A percentile compares a stretch with the other conserved stretches of the same genome.
These are phyloP conservation scores for Podospora pseudopauciseta DNA, from an alignment of 495 filamentous ascomycete species.

Conservation along the genomic window DNA sequence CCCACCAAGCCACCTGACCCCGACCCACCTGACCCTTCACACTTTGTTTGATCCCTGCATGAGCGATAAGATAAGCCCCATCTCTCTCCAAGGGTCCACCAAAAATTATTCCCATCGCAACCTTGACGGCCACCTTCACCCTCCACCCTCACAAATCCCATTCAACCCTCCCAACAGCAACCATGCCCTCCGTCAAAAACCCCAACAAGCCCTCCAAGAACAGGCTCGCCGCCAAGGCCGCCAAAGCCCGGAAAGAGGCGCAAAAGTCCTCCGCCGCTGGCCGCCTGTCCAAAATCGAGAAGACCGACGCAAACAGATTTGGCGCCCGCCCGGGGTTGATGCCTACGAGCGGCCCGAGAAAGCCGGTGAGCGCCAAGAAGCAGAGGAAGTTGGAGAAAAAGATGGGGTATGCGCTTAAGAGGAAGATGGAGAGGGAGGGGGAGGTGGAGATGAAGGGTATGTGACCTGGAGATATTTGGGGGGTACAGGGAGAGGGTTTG, in stretches of 20 bases:
- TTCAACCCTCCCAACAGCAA: conserved; percentile 3
- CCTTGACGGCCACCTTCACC: conserved; percentile 3
- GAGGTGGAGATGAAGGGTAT: conserved; percentile 44
- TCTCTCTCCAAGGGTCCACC: too few relatives aligned
- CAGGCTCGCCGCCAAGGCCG: conserved; percentile 36
- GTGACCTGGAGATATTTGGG: conserved; percentile 11
- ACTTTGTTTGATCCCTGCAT: too few relatives aligned
- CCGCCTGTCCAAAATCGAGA: conserved; percentile 25
- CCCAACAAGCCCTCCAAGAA: conserved; percentile 46
- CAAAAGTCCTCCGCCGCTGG: conserved; percentile 26
- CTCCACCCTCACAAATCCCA: not conserved
- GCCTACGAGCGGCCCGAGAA: conserved; percentile 43
- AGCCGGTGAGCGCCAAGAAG: conserved; percentile 41
- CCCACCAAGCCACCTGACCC: too few relatives aligned
- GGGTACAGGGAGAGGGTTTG: too few relatives aligned
- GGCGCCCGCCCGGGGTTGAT: conserved; percentile 40
- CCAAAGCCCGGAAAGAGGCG: conserved; percentile 29
- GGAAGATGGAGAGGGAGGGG: conserved; percentile 40
- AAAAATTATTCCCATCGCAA: not conserved
- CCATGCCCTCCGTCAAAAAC: conserved; percentile 45
- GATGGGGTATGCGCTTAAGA: conserved; percentile 38
- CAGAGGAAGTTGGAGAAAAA: conserved; percentile 43
- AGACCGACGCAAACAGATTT: conserved; percentile 30
- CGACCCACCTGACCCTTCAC: too few relatives aligned
- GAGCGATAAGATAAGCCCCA: too few relatives aligned